Conservation (phyloP, 2,329 filamentous ascomycete genomes). For the Fusarium sororula region DNA sequence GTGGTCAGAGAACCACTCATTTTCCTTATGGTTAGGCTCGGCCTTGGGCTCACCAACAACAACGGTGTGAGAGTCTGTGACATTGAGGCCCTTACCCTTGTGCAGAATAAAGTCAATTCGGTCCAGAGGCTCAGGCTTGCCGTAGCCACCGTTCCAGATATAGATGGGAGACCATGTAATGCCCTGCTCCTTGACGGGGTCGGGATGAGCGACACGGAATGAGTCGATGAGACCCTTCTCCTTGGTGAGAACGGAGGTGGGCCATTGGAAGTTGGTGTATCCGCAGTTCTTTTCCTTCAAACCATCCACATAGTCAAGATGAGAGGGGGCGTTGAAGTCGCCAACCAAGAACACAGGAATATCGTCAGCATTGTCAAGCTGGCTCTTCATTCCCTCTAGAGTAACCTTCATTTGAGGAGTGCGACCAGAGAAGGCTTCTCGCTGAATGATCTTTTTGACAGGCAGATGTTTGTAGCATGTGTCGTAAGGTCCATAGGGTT, state of each 20-base stretch:
- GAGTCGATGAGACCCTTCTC: conserved; percentile 52
- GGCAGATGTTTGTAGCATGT: conserved; percentile 52
- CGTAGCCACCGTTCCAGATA: conserved; percentile 43
- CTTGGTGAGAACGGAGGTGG: conserved; percentile 48
- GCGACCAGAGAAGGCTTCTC: conserved; percentile 50
- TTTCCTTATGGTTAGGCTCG: conserved; percentile 47
- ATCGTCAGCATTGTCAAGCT: conserved; percentile 44
- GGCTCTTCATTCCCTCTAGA: conserved; percentile 45
- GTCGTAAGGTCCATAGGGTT: conserved; percentile 55
- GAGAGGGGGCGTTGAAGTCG: conserved; percentile 56
- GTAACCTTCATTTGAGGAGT: conserved; percentile 51
- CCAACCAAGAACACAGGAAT: conserved; percentile 51
- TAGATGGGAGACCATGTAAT: conserved; percentile 55
- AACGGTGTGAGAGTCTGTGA: conserved; percentile 43
- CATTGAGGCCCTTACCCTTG: conserved; percentile 46
- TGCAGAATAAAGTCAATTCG: conserved; percentile 56
- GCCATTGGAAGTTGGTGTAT: conserved; percentile 48
- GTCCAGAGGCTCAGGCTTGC: conserved; percentile 53
- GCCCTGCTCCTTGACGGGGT: conserved; percentile 46
- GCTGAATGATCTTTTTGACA: conserved; percentile 45
- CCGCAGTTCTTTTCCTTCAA: conserved; percentile 49
- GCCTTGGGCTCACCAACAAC: conserved; percentile 49
- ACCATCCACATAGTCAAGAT: conserved; percentile 52
- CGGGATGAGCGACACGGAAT: conserved; percentile 49
- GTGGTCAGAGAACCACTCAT: conserved; percentile 56